phyloP scores from a whole-genome alignment of 1,139 yeast genomes.

The Sugiyamaella castrensis region DNA sequence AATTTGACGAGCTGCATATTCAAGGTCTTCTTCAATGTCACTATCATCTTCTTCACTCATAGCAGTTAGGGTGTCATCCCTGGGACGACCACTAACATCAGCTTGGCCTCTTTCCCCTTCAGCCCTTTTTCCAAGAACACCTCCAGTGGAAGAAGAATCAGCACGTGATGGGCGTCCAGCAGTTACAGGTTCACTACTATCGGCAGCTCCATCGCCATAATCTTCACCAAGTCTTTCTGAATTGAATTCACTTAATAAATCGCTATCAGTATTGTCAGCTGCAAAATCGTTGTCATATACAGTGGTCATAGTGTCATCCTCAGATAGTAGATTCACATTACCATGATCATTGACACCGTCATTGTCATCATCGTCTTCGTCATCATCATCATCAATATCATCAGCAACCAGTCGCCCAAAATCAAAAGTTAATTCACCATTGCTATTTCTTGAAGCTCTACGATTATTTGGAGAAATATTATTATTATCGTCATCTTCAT shows the following conservation, averaged over 20 bases:
- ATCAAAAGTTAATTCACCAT: conserved; percentile 1
- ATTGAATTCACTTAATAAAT: conserved; percentile 16
- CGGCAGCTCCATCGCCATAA: conserved; percentile 4
- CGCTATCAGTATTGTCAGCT: conserved; percentile 17
- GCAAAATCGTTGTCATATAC: conserved; percentile 21
- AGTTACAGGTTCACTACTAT: conserved; percentile 2
- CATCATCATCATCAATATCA: conserved; percentile 17
- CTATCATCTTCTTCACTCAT: conserved; percentile 38
- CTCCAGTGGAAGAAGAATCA: conserved; percentile 12
- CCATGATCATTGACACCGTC: background rate
- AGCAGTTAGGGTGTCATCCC: conserved; percentile 6
- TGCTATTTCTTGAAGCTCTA: background rate
- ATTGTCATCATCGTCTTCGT: conserved; percentile 10
- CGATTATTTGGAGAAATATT: conserved; percentile 6
- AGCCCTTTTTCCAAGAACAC: conserved; percentile 10
- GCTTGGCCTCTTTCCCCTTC: conserved; percentile 12
- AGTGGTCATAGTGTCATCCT: conserved; percentile 23
- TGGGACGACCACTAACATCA: conserved; percentile 11
- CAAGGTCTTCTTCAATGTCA: conserved; percentile 38
- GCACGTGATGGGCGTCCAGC: conserved; percentile 4
- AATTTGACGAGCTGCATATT: conserved; percentile 34
- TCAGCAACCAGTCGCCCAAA: conserved; percentile 4
- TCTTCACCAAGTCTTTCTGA: conserved; percentile 17
- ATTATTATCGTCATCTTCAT: conserved; percentile 2
- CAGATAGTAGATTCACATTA: conserved; percentile 4